Conservation (phyloP, 495 filamentous ascomycete genomes). For the Podospora appendiculata region DNA sequence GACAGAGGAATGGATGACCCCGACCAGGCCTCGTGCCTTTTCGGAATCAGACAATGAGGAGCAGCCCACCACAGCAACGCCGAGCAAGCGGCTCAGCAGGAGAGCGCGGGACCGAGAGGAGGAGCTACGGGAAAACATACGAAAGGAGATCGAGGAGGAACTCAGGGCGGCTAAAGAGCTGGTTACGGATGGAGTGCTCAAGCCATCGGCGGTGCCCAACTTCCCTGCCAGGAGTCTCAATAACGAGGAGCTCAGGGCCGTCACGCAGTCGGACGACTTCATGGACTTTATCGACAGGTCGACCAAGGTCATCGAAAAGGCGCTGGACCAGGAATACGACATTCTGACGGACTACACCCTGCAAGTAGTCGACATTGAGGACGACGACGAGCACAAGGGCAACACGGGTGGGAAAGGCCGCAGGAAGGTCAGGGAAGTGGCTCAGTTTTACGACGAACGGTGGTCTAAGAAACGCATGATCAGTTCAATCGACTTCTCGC, state of each 20-base stretch:
- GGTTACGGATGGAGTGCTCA: constrained; percentile 41
- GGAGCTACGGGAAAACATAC: constrained; percentile 75
- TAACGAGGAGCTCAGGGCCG: constrained; percentile 80
- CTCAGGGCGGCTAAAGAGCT: constrained; percentile 59
- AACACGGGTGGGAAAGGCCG: constrained; percentile 65
- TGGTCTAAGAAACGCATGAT: constrained; percentile 98
- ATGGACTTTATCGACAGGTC: constrained; percentile 92
- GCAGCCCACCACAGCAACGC: constrained; percentile 28
- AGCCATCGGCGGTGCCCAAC: constrained; percentile 38
- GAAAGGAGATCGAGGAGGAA: constrained; percentile 89
- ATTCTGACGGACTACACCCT: constrained; percentile 90
- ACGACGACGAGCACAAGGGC: constrained; percentile 74
- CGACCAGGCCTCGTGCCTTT: constrained; percentile 33
- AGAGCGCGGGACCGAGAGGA: constrained; percentile 76
- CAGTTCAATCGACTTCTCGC: constrained; percentile 84
- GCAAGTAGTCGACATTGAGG: constrained; percentile 61
- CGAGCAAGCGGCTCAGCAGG: constrained; percentile 63
- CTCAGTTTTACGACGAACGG: constrained; percentile 87
- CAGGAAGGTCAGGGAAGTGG: constrained; percentile 75
- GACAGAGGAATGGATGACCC: constrained; percentile 54
- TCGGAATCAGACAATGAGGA: constrained; percentile 56
- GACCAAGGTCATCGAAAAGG: constrained; percentile 93
- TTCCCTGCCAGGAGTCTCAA: constrained; percentile 79
- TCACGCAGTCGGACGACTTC: constrained; percentile 88
- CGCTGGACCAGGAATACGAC: constrained; percentile 87